Evolutionary conservation across 2,329 filamentous ascomycete genomes (phyloP).

Genomic region (Beauveria scarabaeidicola): DNA sequence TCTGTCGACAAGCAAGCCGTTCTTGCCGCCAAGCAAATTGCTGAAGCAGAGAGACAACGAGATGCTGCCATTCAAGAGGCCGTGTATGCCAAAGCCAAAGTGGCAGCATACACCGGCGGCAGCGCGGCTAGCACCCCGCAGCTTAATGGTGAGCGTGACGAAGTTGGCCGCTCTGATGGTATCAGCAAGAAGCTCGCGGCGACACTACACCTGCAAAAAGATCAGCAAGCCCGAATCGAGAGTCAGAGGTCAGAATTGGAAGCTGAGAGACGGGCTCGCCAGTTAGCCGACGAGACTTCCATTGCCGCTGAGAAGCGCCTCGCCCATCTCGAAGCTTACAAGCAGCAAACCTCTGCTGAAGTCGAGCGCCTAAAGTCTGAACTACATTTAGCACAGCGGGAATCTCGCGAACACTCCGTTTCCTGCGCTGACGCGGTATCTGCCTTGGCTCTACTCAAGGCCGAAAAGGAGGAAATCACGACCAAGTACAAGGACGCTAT

Average conservation of each 20-base stretch:
- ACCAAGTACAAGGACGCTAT: slow-evolving; percentile 59
- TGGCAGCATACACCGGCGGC: slow-evolving; percentile 65
- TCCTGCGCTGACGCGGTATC: slow-evolving; percentile 67
- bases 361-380: slow-evolving; percentile 79
- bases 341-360: slow-evolving; percentile 76
- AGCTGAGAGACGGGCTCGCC: slow-evolving; percentile 70
- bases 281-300: slow-evolving; percentile 81
- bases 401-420: slow-evolving; percentile 74
- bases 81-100: slow-evolving; percentile 85
- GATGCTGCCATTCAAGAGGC: slow-evolving; percentile 93
- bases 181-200: slow-evolving; percentile 76
- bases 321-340: slow-evolving; percentile 72
- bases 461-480: slow-evolving; percentile 77
- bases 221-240: slow-evolving; percentile 71
- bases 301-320: slow-evolving; percentile 76
- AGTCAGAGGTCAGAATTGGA: slow-evolving; percentile 61
- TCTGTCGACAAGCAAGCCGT: slow-evolving; percentile 85
- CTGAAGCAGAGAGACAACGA: slow-evolving; percentile 88
- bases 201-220: slow-evolving; percentile 68
- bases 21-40: slow-evolving; percentile 78
- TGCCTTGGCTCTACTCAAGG: slow-evolving; percentile 62
- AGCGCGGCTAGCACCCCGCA: slow-evolving; percentile 55
- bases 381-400: slow-evolving; percentile 69
- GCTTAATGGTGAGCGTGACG: slow-evolving; percentile 50
- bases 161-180: slow-evolving; percentile 55